A percentile compares a stretch with the other conserved stretches of the same genome.
Evolutionary conservation across 208 protist species (phyloP).

Genomic region (Trypanosoma mega): DNA sequence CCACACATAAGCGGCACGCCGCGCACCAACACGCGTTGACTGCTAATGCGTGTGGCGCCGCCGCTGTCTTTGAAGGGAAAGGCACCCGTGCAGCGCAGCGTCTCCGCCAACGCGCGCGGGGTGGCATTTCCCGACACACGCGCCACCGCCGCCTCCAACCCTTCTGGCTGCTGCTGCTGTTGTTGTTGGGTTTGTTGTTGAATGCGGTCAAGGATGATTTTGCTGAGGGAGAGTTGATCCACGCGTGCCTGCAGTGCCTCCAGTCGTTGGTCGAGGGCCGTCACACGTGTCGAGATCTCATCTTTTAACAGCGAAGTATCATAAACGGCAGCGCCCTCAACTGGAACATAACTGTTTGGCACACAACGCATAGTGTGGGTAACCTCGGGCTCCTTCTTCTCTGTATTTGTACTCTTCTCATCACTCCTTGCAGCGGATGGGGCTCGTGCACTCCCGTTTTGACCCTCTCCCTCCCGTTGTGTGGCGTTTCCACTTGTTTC

Average conservation of each 20-base stretch:
- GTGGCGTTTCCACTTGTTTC: no score
- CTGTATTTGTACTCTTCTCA: neutral
- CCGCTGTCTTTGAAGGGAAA: constrained; percentile 51
- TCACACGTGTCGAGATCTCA: neutral
- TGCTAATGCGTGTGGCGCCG: constrained; percentile 40
- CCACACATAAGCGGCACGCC: constrained; percentile 62
- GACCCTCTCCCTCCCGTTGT: constrained; percentile 13
- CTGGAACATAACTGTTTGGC: no score
- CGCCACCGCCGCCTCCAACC: constrained; percentile 9
- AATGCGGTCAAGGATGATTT: constrained; percentile 38
- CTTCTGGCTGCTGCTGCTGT: constrained; percentile 1
- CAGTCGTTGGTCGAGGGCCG: constrained; percentile 24
- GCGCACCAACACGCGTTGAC: constrained; percentile 50
- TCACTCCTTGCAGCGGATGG: constrained; percentile 14
- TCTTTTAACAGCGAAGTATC: no score
- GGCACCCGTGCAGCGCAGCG: constrained; percentile 23
- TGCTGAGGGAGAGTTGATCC: constrained; percentile 34
- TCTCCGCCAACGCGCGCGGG: constrained; percentile 17
- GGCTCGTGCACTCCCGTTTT: no score
- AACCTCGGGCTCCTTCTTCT: no score
- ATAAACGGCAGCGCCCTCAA: no score
- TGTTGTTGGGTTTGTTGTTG: neutral
- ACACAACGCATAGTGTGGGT: no score
- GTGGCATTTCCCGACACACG: constrained; percentile 19
- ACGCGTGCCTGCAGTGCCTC: constrained; percentile 38